Evolutionary conservation across 345 rosid species (phyloP).

Genomic region (Hibiscus syriacus): DNA sequence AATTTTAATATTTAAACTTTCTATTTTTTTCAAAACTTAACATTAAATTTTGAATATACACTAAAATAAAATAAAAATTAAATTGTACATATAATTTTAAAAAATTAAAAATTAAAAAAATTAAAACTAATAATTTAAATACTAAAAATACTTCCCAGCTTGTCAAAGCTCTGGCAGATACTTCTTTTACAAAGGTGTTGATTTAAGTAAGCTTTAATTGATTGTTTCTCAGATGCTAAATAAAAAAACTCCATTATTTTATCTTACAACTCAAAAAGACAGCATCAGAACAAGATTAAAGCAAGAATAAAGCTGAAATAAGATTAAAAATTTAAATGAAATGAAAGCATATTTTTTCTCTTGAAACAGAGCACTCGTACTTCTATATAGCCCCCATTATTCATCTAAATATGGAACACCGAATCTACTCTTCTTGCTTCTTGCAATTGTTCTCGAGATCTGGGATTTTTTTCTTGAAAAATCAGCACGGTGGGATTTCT

Average conservation of each 20-base stretch:
- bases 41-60: no score
- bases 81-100: no score
- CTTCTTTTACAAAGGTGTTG: no score
- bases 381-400: background rate
- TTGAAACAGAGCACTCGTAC: background rate
- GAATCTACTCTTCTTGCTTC: background rate
- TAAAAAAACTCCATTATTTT: background rate
- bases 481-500: background rate
- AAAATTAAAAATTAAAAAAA: no score
- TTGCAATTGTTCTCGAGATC: background rate
- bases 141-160: no score
- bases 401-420: background rate
- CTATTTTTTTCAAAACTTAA: no score
- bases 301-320: no score
- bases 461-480: background rate
- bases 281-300: background rate
- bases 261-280: background rate
- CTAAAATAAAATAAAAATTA: no score
- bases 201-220: no score
- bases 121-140: no score
- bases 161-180: no score
- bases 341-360: background rate
- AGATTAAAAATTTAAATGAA: background rate
- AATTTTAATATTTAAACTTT: no score
- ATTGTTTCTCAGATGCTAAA: background rate